Evolutionary conservation across 768 basidiomycete genomes (phyloP), one percentile per base, ranked within the genome.

Genomic region (Krasilnikovozyma curviuscula): DNA sequence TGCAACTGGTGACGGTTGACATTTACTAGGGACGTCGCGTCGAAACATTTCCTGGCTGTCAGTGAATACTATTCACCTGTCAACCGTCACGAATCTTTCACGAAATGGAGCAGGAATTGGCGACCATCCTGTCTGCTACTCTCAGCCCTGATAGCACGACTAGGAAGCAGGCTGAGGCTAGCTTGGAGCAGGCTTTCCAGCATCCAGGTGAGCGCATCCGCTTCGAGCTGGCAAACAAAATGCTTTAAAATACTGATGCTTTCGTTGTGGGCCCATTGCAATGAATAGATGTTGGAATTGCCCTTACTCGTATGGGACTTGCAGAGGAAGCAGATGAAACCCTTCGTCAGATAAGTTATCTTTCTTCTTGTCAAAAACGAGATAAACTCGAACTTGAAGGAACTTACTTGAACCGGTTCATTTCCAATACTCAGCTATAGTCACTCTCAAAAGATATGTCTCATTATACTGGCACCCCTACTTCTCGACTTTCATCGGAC

Each of bases 381-480:
- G n/a, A n/a, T n/a, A 75, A 71, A 58, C 72, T 95, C 40, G 67
- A 73, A 5, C 39, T 33, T 19, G 45, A 47, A 25, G 45, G 77
- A 82, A 69, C 84, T 83, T 51, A 54, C 55, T 57, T 54, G 34
- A 16, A 5, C 5, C 21, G 12, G 14, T 19, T 10, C 2, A 12
- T 37, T 32, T 31, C 7, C 14, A 29, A 18, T n/a, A 12, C 23
- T 21, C 13, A 13, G 8, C 29, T 21, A 43, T 34, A 18, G 18
- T 18, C 37, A 7, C 7, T 8, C 37, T 23, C 37, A 9, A 7
- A 9, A 9, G 9, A 31, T 43, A 3, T 9, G 39, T n/a, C 6
- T 16, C 18, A 19, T 9, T 7, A 19, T 8, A 12, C 21, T 19
- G 23, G 16, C 10, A 40, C 24, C 18, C 13, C n/a, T 13, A 33